Evolutionary conservation across 192 early-diverging fungal species (phyloP).

Genomic region (Linnemannia schmuckeri): DNA sequence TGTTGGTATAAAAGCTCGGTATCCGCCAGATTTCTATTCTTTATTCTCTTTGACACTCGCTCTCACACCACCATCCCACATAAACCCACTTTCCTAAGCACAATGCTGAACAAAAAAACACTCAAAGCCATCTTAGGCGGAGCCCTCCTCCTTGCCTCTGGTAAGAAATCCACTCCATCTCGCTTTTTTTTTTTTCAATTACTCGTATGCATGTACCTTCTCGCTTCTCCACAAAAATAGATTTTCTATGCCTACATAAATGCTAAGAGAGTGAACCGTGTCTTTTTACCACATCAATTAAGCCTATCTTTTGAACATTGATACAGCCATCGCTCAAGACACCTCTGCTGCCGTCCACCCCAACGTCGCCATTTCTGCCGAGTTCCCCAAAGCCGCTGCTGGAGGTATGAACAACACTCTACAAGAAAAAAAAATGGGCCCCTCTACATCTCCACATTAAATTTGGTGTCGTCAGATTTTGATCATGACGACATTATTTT

Average conservation of each 20-base stretch:
- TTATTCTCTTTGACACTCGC: background rate
- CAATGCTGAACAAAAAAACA: constrained; percentile 5
- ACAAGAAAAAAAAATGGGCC: background rate
- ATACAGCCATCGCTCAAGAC: background rate
- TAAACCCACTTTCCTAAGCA: background rate
- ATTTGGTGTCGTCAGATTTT: background rate
- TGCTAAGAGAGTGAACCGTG: background rate
- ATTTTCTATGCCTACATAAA: too few species aligned
- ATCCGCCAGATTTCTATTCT: background rate
- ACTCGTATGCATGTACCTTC: background rate
- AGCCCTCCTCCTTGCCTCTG: background rate
- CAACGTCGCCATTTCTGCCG: background rate
- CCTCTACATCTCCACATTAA: background rate
- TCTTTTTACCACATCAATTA: background rate
- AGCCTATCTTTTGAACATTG: background rate
- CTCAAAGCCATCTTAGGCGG: background rate
- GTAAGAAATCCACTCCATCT: background rate
- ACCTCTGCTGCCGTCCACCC: background rate
- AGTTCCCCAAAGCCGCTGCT: background rate
- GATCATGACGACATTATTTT: background rate
- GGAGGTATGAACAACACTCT: background rate
- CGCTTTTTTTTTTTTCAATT: background rate
- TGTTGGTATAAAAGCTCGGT: background rate
- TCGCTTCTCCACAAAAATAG: too few species aligned
- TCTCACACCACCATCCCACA: background rate